Percentiles rank a stretch among this genome's conserved stretches.
These are phyloP conservation scores for Chlorella sorokiniana DNA, from an alignment of 139 green algal species.

Conservation along the genomic window DNA sequence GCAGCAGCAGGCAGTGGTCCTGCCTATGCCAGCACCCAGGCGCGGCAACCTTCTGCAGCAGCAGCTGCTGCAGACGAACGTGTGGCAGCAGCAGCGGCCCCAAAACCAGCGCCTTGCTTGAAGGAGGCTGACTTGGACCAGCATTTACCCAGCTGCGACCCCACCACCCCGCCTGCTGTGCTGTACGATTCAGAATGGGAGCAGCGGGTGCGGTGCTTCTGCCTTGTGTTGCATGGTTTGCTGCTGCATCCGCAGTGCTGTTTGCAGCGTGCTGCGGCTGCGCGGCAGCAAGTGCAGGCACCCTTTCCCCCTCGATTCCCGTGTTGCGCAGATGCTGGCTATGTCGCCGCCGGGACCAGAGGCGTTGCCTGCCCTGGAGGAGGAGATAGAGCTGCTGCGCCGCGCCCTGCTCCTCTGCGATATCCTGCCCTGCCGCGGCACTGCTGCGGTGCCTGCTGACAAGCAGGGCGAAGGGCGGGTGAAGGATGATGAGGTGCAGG, in stretches of 20 bases:
- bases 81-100: neutral
- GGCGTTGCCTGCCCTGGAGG: neutral
- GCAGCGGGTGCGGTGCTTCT: conserved; percentile 3
- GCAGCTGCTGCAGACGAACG: neutral
- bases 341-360: neutral
- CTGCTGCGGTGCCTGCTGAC: neutral
- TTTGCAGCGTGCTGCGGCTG: too few species aligned
- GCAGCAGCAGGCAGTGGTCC: neutral
- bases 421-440: conserved; percentile 18
- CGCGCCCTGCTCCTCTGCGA: conserved; percentile 36
- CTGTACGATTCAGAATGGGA: conserved; percentile 32
- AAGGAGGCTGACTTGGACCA: neutral
- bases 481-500: too few species aligned
- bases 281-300: neutral
- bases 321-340: conserved; percentile 8
- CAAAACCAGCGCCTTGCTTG: neutral
- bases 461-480: neutral
- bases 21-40: neutral
- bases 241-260: neutral
- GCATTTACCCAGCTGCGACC: neutral
- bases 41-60: neutral
- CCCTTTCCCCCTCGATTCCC: neutral
- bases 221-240: too few species aligned
- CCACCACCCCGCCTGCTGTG: neutral
- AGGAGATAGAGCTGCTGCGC: conserved; percentile 37